phyloP scores from a whole-genome alignment of 306 rosid genomes.

The Rubus parviflorus region DNA sequence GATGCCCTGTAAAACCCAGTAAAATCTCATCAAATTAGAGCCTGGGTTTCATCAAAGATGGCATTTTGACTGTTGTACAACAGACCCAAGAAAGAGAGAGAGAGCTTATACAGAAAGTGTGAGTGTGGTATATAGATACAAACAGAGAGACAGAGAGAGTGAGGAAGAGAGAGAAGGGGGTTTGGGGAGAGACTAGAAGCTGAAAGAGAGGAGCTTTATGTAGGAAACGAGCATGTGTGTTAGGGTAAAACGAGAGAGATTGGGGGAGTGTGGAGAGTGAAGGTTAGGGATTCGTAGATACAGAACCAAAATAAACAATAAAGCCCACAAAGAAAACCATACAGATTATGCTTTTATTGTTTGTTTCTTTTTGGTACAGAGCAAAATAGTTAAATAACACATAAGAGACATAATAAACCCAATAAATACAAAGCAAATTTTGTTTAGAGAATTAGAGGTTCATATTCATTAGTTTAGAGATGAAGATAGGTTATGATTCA shows the following conservation, averaged over 20 bases:
- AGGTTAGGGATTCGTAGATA: conserved; percentile 15
- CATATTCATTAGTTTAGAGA: not conserved
- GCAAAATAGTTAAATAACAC: not conserved
- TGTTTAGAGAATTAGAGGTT: not conserved
- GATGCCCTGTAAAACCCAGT: conserved; percentile 29
- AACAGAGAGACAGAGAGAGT: conserved; percentile 12
- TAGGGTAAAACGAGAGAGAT: conserved; percentile 47
- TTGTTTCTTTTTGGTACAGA: not conserved
- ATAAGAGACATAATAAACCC: not conserved
- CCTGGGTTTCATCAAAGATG: conserved; percentile 33
- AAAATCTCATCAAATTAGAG: conserved; percentile 44
- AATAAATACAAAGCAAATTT: not conserved
- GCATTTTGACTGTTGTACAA: conserved; percentile 17
- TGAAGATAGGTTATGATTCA: not conserved
- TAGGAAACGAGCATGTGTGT: conserved; percentile 38
- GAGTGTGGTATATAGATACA: conserved; percentile 2
- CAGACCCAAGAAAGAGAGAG: conserved; percentile 27
- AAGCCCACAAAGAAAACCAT: not conserved
- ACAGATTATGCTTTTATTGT: not conserved
- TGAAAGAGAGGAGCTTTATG: conserved; percentile 46
- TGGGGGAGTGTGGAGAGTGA: conserved; percentile 17
- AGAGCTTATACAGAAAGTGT: conserved; percentile 13
- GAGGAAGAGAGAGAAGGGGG: conserved; percentile 20
- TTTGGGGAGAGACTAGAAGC: conserved; percentile 3
- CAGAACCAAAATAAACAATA: not conserved